A percentile compares a stretch with the other conserved stretches of the same genome.
These are phyloP conservation scores for Effrenium voratum DNA, from an alignment of 73 alveolate genomes.

Conservation along the genomic window DNA sequence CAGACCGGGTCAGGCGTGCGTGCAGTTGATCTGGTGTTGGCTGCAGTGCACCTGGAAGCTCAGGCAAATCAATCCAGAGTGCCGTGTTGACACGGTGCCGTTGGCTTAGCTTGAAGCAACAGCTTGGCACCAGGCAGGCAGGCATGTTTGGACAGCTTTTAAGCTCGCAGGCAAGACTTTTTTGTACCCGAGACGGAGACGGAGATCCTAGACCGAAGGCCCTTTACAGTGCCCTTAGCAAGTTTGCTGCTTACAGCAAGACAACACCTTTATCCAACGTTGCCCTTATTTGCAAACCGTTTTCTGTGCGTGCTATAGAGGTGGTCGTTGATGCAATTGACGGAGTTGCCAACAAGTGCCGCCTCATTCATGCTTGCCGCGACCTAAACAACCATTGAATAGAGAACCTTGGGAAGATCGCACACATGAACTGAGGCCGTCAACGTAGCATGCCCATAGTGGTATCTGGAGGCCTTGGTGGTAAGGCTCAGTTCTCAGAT, in stretches of 20 bases:
- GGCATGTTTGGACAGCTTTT: no score
- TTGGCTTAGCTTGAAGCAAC: neutral
- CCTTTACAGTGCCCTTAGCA: neutral
- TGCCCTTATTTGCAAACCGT: neutral
- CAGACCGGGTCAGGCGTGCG: slow-evolving; percentile 51
- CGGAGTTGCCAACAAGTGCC: slow-evolving; percentile 89
- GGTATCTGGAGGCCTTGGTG: slow-evolving; percentile 73
- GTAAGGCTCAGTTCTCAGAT: slow-evolving; percentile 22
- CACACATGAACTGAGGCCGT: no score
- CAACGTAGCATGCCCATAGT: slow-evolving; percentile 48
- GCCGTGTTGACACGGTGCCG: slow-evolving; percentile 55
- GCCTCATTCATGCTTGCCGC: slow-evolving; percentile 47
- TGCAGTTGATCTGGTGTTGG: neutral
- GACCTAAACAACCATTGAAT: neutral
- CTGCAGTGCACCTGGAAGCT: neutral
- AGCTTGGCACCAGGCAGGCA: no score
- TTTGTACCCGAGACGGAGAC: slow-evolving; percentile 58
- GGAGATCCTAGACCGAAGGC: slow-evolving; percentile 47
- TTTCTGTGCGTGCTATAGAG: neutral
- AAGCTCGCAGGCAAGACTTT: slow-evolving; percentile 49
- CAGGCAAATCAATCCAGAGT: slow-evolving; percentile 63
- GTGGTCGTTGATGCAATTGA: slow-evolving; percentile 80
- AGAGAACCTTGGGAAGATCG: no score
- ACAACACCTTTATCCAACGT: neutral
- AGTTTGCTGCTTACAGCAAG: neutral